phyloP scores from a whole-genome alignment of 805 yeast species.

The Limtongia smithiae region DNA sequence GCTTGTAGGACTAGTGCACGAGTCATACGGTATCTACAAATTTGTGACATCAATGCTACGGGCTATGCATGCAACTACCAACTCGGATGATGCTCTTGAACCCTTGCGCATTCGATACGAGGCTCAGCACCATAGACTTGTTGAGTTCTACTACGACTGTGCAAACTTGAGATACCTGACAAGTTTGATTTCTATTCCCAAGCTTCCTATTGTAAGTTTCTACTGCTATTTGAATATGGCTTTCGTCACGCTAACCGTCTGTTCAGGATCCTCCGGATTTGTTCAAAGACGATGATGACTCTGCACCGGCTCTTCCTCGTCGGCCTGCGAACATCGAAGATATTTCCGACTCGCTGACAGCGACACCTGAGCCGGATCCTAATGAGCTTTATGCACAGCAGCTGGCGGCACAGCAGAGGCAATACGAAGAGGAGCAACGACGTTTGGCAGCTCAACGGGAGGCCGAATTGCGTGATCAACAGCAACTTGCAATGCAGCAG shows the following conservation, averaged over 20 bases:
- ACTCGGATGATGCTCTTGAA: conserved; percentile 69
- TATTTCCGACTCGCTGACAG: conserved; percentile 29
- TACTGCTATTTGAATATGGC: no score
- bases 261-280: conserved; percentile 55
- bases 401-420: conserved; percentile 41
- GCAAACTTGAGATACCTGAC: conserved; percentile 78
- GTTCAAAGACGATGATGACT: conserved; percentile 42
- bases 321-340: conserved; percentile 38
- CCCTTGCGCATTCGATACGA: conserved; percentile 70
- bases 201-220: conserved; percentile 42
- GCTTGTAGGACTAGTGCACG: conserved; percentile 84
- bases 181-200: conserved; percentile 75
- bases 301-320: conserved; percentile 41
- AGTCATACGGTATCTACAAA: conserved; percentile 87
- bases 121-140: conserved; percentile 64
- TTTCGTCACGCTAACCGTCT: no score
- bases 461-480: conserved; percentile 61
- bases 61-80: conserved; percentile 73
- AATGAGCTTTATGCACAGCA: conserved; percentile 42
- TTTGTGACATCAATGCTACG: conserved; percentile 86
- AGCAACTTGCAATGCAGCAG: conserved; percentile 63
- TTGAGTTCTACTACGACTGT: conserved; percentile 87
- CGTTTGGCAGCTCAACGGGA: conserved; percentile 54
- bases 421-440: conserved; percentile 36
- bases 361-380: conserved; percentile 31